phyloP scores from a whole-genome alignment of 202 grass and related monocot species.

The Alloteropsis angusta region DNA sequence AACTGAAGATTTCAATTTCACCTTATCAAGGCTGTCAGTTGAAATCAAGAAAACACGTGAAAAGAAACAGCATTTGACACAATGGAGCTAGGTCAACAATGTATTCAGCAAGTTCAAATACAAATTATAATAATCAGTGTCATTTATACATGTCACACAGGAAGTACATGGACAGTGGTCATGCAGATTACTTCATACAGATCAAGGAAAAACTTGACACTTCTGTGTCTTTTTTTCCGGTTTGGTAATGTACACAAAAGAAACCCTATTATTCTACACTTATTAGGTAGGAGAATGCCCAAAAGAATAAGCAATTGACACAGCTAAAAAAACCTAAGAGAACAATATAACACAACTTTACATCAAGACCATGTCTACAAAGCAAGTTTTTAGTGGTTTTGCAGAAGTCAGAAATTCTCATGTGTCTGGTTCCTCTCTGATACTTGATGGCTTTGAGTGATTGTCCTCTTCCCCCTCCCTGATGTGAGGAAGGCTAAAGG shows the following conservation, averaged over 20 bases:
- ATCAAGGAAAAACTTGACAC: slow-evolving; percentile 32
- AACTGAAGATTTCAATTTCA: too few species aligned
- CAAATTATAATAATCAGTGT: slow-evolving; percentile 26
- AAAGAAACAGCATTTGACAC: background rate
- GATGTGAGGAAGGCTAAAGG: slow-evolving; percentile 66
- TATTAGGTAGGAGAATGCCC: slow-evolving; percentile 27
- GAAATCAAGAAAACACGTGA: too few species aligned
- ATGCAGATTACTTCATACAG: slow-evolving; percentile 27
- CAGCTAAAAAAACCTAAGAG: slow-evolving; percentile 13
- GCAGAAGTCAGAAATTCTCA: slow-evolving; percentile 21
- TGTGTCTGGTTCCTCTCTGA: slow-evolving; percentile 34
- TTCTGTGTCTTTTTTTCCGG: background rate
- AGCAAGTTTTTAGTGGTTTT: slow-evolving; percentile 9
- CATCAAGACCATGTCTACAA: slow-evolving; percentile 11
- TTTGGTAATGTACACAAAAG: slow-evolving; percentile 38
- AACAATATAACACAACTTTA: slow-evolving; percentile 39
- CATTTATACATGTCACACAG: slow-evolving; percentile 35
- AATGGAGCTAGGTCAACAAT: background rate
- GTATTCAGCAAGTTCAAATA: background rate
- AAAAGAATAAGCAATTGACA: slow-evolving; percentile 29
- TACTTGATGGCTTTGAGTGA: slow-evolving; percentile 35
- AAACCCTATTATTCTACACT: slow-evolving; percentile 53
- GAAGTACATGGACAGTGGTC: slow-evolving; percentile 22
- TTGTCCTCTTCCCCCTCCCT: slow-evolving; percentile 54
- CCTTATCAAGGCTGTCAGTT: too few species aligned